Conservation (phyloP, 176 grass and related monocot genomes). For the bread wheat (Triticum aestivum) region DNA sequence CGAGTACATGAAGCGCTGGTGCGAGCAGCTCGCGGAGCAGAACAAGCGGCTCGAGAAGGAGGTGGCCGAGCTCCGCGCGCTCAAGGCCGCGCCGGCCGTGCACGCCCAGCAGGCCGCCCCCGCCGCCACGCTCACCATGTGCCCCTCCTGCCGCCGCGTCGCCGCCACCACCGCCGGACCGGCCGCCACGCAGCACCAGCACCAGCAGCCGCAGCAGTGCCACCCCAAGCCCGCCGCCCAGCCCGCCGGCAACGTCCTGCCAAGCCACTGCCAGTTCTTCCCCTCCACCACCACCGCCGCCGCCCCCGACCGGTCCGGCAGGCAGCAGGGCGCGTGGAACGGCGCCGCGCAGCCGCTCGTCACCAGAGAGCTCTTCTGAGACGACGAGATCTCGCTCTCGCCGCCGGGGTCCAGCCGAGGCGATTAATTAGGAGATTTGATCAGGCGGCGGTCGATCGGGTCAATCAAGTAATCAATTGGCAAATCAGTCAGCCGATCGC, state of each 20-base stretch:
- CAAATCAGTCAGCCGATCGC: constrained; percentile 7
- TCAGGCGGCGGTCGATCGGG: constrained; percentile 4
- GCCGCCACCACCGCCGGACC: constrained; percentile 3
- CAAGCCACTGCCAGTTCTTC: constrained; percentile 65
- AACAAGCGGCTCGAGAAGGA: constrained; percentile 95
- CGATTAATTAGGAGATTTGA: constrained; percentile 24
- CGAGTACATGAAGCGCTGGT: constrained; percentile 93
- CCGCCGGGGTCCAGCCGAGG: background rate
- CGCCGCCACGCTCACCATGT: constrained; percentile 80
- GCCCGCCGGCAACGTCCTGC: constrained; percentile 11
- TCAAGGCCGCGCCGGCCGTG: constrained; percentile 56
- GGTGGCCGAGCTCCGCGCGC: constrained; percentile 66
- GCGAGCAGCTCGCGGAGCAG: constrained; percentile 87
- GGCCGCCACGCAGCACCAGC: background rate
- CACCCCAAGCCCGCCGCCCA: background rate
- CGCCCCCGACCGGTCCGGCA: constrained; percentile 23
- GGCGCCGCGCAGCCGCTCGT: constrained; percentile 37
- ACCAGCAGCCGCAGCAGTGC: constrained; percentile 9
- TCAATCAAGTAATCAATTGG: constrained; percentile 25
- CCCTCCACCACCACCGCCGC: constrained; percentile 28
- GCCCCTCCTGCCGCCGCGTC: constrained; percentile 88
- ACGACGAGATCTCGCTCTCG: background rate
- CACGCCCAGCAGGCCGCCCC: constrained; percentile 25
- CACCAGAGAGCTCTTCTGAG: constrained; percentile 53
- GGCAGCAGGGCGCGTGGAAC: constrained; percentile 48